Conservation (phyloP, 1,139 yeast species). For the Ashbya aceris region DNA sequence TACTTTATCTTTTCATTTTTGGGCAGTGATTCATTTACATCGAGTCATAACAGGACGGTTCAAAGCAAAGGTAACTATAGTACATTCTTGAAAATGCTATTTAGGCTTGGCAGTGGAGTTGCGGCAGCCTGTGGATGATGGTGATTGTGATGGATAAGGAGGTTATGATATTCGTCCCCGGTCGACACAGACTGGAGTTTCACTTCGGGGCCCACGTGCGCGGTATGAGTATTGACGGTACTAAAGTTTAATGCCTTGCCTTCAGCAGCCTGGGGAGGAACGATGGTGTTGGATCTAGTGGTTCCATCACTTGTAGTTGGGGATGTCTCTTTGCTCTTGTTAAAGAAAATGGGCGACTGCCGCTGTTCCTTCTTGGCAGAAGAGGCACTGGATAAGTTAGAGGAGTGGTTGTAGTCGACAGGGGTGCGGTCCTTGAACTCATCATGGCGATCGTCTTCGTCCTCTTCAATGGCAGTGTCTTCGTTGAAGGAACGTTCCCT, state of each 20-base stretch:
- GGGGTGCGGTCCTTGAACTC: constrained; percentile 11
- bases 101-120: constrained; percentile 21
- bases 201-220: constrained; percentile 4
- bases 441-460: constrained; percentile 13
- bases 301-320: constrained; percentile 4
- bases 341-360: constrained; percentile 10
- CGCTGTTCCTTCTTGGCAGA: constrained; percentile 11
- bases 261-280: constrained; percentile 1
- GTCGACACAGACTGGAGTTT: neutral
- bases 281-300: constrained; percentile 3
- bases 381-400: constrained; percentile 9
- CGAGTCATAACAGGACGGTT: constrained; percentile 1
- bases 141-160: constrained; percentile 3
- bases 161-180: neutral
- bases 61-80: neutral
- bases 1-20: constrained; percentile 4
- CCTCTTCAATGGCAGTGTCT: constrained; percentile 18
- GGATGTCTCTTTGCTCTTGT: constrained; percentile 3
- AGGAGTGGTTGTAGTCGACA: constrained; percentile 6
- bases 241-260: neutral
- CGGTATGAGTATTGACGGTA: neutral
- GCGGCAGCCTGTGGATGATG: constrained; percentile 7
- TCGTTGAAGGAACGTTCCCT: constrained; percentile 16
- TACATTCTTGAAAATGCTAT: constrained; percentile 19
- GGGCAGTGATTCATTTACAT: constrained; percentile 1